Evolutionary conservation across 129 eudicot species (phyloP).

Genomic region (Flaveria sonorensis): DNA sequence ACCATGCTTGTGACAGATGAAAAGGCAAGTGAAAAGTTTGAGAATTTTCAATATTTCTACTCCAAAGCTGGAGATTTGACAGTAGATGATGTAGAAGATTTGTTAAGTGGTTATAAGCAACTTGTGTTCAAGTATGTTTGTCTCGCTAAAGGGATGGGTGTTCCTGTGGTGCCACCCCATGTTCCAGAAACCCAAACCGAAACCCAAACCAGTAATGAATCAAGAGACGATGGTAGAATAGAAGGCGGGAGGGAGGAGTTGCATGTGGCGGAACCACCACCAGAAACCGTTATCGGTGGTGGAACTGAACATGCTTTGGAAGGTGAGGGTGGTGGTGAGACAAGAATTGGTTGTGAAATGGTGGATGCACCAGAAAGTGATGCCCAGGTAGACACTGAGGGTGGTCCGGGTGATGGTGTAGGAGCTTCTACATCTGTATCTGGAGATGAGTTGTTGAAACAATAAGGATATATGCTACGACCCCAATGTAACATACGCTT

Average conservation of each 20-base stretch:
- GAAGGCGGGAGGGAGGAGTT: constrained; percentile 12
- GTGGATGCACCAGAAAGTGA: constrained; percentile 22
- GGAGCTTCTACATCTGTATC: constrained; percentile 31
- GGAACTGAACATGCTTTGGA: constrained; percentile 17
- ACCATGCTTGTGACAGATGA: constrained; percentile 50
- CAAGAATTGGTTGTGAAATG: neutral
- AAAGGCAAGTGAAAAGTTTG: constrained; percentile 42
- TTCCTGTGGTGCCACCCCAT: constrained; percentile 13
- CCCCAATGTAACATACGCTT: no score
- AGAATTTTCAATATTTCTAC: constrained; percentile 58
- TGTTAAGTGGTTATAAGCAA: constrained; percentile 69
- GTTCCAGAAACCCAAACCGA: constrained; percentile 25
- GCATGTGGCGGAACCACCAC: constrained; percentile 4
- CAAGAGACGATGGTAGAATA: neutral
- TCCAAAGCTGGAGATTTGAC: constrained; percentile 72
- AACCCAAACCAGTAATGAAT: no score
- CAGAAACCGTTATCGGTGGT: constrained; percentile 16
- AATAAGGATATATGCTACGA: no score
- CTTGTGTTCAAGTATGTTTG: constrained; percentile 78
- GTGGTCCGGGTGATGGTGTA: constrained; percentile 20
- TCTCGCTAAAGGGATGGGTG: constrained; percentile 78
- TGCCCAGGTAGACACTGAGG: no score
- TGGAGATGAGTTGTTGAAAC: no score
- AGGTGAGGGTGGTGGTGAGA: constrained; percentile 10
- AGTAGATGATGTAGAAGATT: constrained; percentile 63